phyloP scores from a whole-genome alignment of 208 protist species.

The Trypanosoma caninum region DNA sequence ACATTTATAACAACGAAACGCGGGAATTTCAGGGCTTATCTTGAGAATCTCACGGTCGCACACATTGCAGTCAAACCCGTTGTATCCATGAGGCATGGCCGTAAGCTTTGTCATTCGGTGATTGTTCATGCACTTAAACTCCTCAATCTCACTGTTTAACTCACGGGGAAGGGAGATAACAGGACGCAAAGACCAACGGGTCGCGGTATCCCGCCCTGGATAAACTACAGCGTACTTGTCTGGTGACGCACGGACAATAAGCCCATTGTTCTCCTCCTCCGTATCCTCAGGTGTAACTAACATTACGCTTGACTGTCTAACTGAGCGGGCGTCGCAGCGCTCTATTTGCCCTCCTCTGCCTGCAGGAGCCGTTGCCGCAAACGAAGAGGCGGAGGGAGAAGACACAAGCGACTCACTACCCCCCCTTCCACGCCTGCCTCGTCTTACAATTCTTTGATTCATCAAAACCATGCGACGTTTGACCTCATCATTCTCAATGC shows the following conservation, averaged over 20 bases:
- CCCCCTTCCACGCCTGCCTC: constrained; percentile 31
- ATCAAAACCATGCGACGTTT: constrained; percentile 23
- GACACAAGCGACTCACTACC: constrained; percentile 55
- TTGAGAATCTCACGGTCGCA: constrained; percentile 75
- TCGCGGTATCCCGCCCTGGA: constrained; percentile 63
- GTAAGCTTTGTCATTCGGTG: constrained; percentile 86
- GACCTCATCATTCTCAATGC: constrained; percentile 37
- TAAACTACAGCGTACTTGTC: constrained; percentile 81
- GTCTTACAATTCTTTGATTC: constrained; percentile 7
- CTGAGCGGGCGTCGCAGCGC: constrained; percentile 31
- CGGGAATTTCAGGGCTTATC: constrained; percentile 57
- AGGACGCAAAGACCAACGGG: constrained; percentile 65
- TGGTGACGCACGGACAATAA: constrained; percentile 56
- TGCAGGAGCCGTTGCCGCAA: background rate
- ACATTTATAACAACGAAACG: constrained; percentile 87
- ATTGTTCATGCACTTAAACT: constrained; percentile 72
- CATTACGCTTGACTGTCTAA: constrained; percentile 47
- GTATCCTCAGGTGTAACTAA: constrained; percentile 16
- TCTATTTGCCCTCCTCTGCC: background rate
- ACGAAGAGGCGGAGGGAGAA: background rate
- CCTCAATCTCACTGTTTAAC: constrained; percentile 41
- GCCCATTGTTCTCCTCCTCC: constrained; percentile 15
- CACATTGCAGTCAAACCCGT: constrained; percentile 89
- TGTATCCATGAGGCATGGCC: constrained; percentile 78
- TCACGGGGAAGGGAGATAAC: constrained; percentile 78